Evolutionary conservation across 192 early-diverging fungal species (phyloP), one percentile per base, ranked within the genome.

Genomic region (Paraglomus brasilianum): DNA sequence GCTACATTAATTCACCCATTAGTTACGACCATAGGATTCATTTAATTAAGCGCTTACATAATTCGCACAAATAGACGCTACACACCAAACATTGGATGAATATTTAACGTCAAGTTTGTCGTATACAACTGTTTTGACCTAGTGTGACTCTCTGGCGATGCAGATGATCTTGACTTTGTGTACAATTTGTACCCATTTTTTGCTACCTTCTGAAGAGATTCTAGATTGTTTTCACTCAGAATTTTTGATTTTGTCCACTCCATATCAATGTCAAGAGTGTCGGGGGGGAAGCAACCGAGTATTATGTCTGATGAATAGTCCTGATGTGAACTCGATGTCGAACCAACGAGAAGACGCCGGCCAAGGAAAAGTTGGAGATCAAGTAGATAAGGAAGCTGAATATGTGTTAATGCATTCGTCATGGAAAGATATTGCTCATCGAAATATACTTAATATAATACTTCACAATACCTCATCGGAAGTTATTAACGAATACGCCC

Each of bases 281-380:
- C 79, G 11, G 78, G 79, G 1, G 95, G 92, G 30, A 99, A 75
- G 55, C 80, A 75, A 21, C 97, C 97, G 39, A 92, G 48, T 5
- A 93, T 83, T 30, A 99, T 80, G 39, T 95, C 91, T 14, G 80
- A 77, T 8, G 93, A 94, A 76, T 91, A 94, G 15, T 87, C 82
- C 0, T 81, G 84, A 4, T 36, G 21, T 46, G 68, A 60, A 19
- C 46, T 45, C 0, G 41, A 52, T 0, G 75, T 72, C 1, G 66
- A 66, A 6, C 83, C 80, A 13, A 84, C 67, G 4, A 82, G 40
- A 41, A 80, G 77, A 63, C 90, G 85, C 13, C 97, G 87, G 8
- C 88, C 88, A 63, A 93, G 79, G 74, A 97, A 99, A 39, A 98
- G 78, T 74, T 98, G 93, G 60, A 99, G 77, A 79, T 99, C 97